phyloP scores from a whole-genome alignment of 2,329 filamentous ascomycete species.

The Lizonia empirigonia region DNA sequence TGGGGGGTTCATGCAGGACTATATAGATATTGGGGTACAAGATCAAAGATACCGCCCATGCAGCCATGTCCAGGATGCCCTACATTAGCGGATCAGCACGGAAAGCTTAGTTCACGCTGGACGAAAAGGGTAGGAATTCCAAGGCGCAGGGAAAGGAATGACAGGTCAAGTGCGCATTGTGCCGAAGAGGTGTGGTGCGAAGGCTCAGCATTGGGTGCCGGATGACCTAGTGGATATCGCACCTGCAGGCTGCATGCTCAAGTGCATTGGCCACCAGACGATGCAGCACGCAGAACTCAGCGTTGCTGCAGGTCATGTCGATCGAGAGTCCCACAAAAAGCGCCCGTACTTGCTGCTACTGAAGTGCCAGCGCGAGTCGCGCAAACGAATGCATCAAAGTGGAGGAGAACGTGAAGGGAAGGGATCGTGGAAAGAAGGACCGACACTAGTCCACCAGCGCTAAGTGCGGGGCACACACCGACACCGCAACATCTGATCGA shows the following conservation, averaged over 20 bases:
- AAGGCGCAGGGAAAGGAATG: constrained; percentile 36
- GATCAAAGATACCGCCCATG: constrained; percentile 29
- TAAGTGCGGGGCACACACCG: constrained; percentile 31
- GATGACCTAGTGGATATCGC: constrained; percentile 32
- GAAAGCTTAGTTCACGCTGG: constrained; percentile 46
- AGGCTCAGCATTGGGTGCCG: constrained; percentile 19
- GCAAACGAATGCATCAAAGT: constrained; percentile 17
- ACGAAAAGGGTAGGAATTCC: constrained; percentile 36
- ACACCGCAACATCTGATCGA: constrained; percentile 20
- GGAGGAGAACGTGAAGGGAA: constrained; percentile 14
- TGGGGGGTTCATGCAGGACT: constrained; percentile 11
- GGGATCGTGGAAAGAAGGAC: constrained; percentile 16
- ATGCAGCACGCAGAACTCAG: constrained; percentile 30
- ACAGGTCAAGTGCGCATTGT: constrained; percentile 38
- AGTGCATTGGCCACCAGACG: constrained; percentile 33
- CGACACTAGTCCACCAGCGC: constrained; percentile 16
- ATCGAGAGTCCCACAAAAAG: constrained; percentile 30
- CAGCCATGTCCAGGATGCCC: constrained; percentile 35
- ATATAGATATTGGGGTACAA: constrained; percentile 17
- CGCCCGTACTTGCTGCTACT: constrained; percentile 16
- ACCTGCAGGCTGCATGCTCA: constrained; percentile 32
- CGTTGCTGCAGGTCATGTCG: constrained; percentile 43
- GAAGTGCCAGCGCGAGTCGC: constrained; percentile 17
- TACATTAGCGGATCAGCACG: constrained; percentile 44
- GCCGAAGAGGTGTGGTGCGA: constrained; percentile 36